Percentiles rank a stretch among this genome's conserved stretches.
phyloP scores from a whole-genome alignment of 2,329 filamentous ascomycete genomes.

The Davidsoniella virescens region DNA sequence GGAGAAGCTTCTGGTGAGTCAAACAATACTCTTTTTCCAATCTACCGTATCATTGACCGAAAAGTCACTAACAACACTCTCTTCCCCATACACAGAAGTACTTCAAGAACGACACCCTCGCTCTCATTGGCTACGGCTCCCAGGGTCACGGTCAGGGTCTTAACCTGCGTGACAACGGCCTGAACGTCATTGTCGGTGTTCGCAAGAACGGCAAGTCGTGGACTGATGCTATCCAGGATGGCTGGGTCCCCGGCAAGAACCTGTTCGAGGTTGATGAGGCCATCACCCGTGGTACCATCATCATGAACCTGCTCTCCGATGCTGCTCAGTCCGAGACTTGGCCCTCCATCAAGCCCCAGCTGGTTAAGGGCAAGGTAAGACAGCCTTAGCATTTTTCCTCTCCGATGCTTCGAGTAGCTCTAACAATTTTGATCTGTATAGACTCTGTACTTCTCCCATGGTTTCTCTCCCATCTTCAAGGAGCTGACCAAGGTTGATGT shows the following conservation, averaged over 20 bases:
- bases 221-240: conserved; percentile 93
- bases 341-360: conserved; percentile 93
- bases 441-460: conserved; percentile 99
- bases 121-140: conserved; percentile 94
- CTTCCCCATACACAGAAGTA: conserved; percentile 49
- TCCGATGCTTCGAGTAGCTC: not conserved
- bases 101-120: conserved; percentile 99
- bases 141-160: conserved; percentile 98
- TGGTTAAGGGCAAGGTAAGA: conserved; percentile 92
- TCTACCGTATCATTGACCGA: not conserved
- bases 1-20: conserved; percentile 86
- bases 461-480: conserved; percentile 99
- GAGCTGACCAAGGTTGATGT: conserved; percentile 97
- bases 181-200: conserved; percentile 98
- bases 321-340: conserved; percentile 98
- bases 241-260: conserved; percentile 97
- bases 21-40: not conserved
- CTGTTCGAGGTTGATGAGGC: conserved; percentile 97
- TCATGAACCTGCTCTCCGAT: conserved; percentile 99
- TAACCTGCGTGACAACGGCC: conserved; percentile 98
- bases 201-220: conserved; percentile 96
- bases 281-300: conserved; percentile 77
- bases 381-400: conserved; percentile 4
- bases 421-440: conserved; percentile 21
- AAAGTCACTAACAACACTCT: conserved; percentile 1